These are phyloP conservation scores for Clitoria ternatea DNA, from an alignment of 306 rosid genomes.

Conservation along the genomic window DNA sequence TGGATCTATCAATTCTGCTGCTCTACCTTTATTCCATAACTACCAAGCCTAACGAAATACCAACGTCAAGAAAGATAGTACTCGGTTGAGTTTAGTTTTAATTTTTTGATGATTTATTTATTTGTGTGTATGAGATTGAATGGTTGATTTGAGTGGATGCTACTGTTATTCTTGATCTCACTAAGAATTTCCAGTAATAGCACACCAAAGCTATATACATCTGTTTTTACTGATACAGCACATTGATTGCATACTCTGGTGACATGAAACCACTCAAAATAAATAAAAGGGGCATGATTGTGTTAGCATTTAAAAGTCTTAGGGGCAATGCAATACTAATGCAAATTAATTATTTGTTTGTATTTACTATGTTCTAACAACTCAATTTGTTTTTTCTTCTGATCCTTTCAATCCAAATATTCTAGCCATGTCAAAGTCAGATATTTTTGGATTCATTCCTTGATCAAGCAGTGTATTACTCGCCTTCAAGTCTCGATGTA, in stretches of 20 bases:
- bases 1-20: conserved; percentile 10
- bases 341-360: neutral
- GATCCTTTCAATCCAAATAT: conserved; percentile 26
- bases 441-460: conserved; percentile 40
- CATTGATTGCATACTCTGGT: conserved; percentile 20
- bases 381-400: conserved; percentile 37
- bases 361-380: conserved; percentile 41
- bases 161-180: neutral
- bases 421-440: conserved; percentile 45
- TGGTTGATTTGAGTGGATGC: neutral
- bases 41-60: neutral
- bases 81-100: neutral
- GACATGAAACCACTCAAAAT: conserved; percentile 25
- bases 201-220: conserved; percentile 11
- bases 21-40: conserved; percentile 3
- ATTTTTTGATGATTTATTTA: neutral
- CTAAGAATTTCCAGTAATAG: neutral
- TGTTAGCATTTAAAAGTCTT: neutral
- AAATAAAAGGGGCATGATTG: neutral
- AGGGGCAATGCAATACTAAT: no score
- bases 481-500: conserved; percentile 44
- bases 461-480: conserved; percentile 38
- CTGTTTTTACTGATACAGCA: conserved; percentile 31
- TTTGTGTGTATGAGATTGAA: conserved; percentile 9
- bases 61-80: neutral